These are phyloP conservation scores for Herpetomonas tarakana DNA, from an alignment of 208 protist species.

Conservation along the genomic window DNA sequence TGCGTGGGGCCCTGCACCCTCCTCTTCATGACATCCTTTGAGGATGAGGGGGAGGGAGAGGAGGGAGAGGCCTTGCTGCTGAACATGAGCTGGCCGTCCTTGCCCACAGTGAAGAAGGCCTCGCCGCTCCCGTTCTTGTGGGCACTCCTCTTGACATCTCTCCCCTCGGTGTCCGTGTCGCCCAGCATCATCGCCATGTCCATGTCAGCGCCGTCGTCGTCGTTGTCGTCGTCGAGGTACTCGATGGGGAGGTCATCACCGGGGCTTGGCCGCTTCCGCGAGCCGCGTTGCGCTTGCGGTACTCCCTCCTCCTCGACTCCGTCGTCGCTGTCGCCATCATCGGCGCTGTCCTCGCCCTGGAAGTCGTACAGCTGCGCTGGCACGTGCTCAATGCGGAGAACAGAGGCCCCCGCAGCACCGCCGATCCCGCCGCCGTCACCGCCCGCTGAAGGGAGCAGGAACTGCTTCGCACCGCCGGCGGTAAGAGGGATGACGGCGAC, in stretches of 20 bases:
- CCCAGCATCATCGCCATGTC: neutral
- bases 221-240: conserved; percentile 12
- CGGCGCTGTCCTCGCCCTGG: conserved; percentile 24
- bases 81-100: conserved; percentile 45
- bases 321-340: conserved; percentile 16
- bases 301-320: conserved; percentile 7
- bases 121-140: conserved; percentile 11
- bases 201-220: conserved; percentile 5
- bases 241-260: conserved; percentile 11
- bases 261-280: neutral
- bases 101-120: conserved; percentile 37
- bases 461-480: conserved; percentile 9
- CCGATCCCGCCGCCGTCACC: neutral
- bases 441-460: conserved; percentile 19
- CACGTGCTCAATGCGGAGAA: conserved; percentile 59
- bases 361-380: conserved; percentile 70
- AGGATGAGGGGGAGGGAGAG: neutral
- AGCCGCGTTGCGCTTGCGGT: neutral
- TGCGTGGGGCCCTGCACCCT: no score
- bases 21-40: neutral
- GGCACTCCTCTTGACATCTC: conserved; percentile 13
- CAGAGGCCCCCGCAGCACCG: neutral
- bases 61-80: neutral
- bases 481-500: conserved; percentile 78
- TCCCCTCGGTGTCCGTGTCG: conserved; percentile 8